Conservation (phyloP, 768 basidiomycete species). For the Psilocybe subaeruginosa region DNA sequence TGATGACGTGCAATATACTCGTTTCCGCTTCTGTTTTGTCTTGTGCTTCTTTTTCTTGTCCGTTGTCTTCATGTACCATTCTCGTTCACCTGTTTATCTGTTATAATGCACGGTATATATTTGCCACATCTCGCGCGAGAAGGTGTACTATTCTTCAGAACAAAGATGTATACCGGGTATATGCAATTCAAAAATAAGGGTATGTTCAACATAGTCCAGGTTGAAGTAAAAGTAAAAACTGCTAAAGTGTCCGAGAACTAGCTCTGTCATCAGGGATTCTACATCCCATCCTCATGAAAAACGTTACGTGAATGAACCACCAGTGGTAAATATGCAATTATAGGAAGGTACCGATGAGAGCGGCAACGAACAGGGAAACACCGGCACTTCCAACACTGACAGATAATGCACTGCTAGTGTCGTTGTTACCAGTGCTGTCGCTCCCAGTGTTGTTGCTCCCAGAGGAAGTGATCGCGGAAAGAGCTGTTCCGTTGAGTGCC, state of each 20-base stretch:
- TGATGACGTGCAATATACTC: conserved; percentile 17
- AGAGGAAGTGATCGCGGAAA: conserved; percentile 31
- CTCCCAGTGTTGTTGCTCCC: conserved; percentile 11
- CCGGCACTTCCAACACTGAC: conserved; percentile 34
- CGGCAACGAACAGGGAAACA: conserved; percentile 29
- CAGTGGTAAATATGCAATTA: conserved; percentile 20
- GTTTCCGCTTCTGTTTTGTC: not conserved
- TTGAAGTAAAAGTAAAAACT: conserved; percentile 20
- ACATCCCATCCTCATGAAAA: conserved; percentile 28
- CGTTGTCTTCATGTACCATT: conserved; percentile 6
- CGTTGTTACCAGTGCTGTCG: conserved; percentile 16
- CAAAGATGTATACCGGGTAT: conserved; percentile 18
- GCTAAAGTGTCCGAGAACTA: conserved; percentile 26
- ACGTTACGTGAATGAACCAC: conserved; percentile 14
- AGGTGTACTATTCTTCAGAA: conserved; percentile 15
- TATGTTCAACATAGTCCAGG: conserved; percentile 23
- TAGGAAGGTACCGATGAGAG: conserved; percentile 36
- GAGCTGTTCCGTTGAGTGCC: conserved; percentile 53
- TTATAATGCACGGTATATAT: conserved; percentile 19
- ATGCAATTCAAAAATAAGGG: conserved; percentile 17
- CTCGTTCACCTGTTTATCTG: conserved; percentile 1
- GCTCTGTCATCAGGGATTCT: conserved; percentile 25
- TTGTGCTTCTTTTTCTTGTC: not conserved
- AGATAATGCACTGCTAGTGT: conserved; percentile 33
- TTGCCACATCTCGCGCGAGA: conserved; percentile 12